phyloP scores from a whole-genome alignment of 495 filamentous ascomycete genomes.

The Apiosordaria backusii region DNA sequence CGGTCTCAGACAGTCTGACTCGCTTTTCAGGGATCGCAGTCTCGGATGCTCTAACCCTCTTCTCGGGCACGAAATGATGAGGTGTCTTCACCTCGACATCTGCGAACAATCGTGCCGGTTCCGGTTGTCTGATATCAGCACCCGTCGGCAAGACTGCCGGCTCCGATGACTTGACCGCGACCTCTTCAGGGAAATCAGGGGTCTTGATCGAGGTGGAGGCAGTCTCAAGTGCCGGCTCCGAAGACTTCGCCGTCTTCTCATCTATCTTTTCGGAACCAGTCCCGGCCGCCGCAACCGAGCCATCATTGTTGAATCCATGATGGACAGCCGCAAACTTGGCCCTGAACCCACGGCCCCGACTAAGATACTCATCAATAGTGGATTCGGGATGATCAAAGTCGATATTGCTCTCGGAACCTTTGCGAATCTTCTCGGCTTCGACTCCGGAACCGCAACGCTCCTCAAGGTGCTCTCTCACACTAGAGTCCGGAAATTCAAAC shows the following conservation, averaged over 20 bases:
- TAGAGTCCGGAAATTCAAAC: not conserved
- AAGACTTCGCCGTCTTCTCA: not conserved
- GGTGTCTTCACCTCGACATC: not conserved
- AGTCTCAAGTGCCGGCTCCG: not conserved
- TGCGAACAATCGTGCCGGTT: not conserved
- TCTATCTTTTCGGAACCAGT: not conserved
- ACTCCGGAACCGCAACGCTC: not conserved
- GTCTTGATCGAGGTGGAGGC: not conserved
- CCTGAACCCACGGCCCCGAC: not conserved
- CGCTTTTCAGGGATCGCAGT: not conserved
- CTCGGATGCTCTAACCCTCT: not conserved
- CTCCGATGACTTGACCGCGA: conserved; percentile 3
- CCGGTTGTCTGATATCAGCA: not conserved
- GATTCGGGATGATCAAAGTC: not conserved
- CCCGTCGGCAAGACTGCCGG: not conserved
- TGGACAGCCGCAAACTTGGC: not conserved
- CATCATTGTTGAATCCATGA: not conserved
- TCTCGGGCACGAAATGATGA: not conserved
- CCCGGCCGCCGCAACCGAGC: not conserved
- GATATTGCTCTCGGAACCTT: not conserved
- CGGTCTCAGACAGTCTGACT: not conserved
- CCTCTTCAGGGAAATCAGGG: not conserved
- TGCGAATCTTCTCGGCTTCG: not conserved
- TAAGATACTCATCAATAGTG: not conserved
- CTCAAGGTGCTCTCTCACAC: not conserved